phyloP scores from a whole-genome alignment of 148 eudicot species.

The Talinum fruticosum region DNA sequence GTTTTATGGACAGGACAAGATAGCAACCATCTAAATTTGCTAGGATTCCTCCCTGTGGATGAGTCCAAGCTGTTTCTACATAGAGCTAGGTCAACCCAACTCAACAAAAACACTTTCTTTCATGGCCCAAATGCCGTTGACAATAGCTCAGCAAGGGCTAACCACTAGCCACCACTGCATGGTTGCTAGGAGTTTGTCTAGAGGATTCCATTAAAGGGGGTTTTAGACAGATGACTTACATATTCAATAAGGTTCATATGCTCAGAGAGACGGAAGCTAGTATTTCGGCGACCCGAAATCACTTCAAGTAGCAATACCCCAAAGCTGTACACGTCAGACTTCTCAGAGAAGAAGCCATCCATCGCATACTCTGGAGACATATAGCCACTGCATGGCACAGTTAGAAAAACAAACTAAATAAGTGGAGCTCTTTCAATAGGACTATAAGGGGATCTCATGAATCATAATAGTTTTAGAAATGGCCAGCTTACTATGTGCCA shows the following conservation, averaged over 20 bases:
- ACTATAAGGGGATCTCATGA: not conserved
- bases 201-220: not conserved
- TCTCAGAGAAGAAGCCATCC: constrained; percentile 73
- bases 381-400: constrained; percentile 49
- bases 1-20: no score
- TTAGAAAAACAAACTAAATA: not conserved
- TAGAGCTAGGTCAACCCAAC: no score
- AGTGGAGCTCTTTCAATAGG: not conserved
- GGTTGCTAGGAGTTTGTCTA: no score
- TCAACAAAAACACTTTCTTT: no score
- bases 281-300: constrained; percentile 51
- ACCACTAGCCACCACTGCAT: no score
- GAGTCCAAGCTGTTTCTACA: no score
- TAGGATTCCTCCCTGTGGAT: no score
- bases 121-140: no score
- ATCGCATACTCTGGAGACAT: constrained; percentile 86
- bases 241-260: constrained; percentile 46
- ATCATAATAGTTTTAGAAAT: not conserved
- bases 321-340: constrained; percentile 77
- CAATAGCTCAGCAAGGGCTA: no score
- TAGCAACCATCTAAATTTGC: no score
- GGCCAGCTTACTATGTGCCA: constrained; percentile 44
- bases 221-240: constrained; percentile 38
- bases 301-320: constrained; percentile 66
- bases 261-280: constrained; percentile 42